These are phyloP conservation scores for Suillus decipiens DNA, from an alignment of 768 basidiomycete genomes.

Conservation along the genomic window DNA sequence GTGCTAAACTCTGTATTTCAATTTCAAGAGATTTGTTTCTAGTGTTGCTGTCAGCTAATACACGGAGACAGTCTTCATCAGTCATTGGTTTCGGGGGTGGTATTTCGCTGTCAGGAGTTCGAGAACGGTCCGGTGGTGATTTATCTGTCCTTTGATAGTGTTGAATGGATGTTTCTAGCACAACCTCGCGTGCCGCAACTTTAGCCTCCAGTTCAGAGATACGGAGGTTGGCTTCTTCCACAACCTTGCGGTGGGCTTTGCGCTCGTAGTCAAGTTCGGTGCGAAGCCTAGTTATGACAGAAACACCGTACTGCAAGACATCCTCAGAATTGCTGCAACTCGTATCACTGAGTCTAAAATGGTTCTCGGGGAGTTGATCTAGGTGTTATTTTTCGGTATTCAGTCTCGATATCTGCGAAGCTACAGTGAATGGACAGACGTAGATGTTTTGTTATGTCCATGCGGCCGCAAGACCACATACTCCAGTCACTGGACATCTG, in stretches of 20 bases:
- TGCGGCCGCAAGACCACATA: slow-evolving; percentile 47
- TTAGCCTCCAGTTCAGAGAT: slow-evolving; percentile 51
- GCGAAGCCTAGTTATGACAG: slow-evolving; percentile 45
- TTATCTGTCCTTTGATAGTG: slow-evolving; percentile 4
- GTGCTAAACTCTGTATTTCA: slow-evolving; percentile 42
- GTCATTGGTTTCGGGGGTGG: slow-evolving; percentile 25
- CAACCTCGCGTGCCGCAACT: slow-evolving; percentile 57
- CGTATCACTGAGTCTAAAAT: slow-evolving; percentile 4
- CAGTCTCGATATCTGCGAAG: slow-evolving; percentile 17
- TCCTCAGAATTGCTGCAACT: slow-evolving; percentile 24
- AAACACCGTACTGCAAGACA: slow-evolving; percentile 42
- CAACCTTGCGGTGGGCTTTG: slow-evolving; percentile 41
- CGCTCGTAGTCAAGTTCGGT: slow-evolving; percentile 48
- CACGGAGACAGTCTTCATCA: slow-evolving; percentile 42
- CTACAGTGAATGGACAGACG: slow-evolving; percentile 37
- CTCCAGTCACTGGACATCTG: slow-evolving; percentile 46
- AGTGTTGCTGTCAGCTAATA: slow-evolving; percentile 39
- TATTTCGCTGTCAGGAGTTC: slow-evolving; percentile 11
- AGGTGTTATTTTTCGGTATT: slow-evolving; percentile 5
- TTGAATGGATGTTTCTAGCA: slow-evolving; percentile 43
- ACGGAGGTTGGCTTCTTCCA: slow-evolving; percentile 40
- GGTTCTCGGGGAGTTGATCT: slow-evolving; percentile 20
- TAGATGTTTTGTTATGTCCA: slow-evolving; percentile 41
- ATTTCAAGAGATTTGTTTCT: slow-evolving; percentile 46
- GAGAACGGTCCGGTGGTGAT: background rate